Evolutionary conservation across 2,329 filamentous ascomycete species (phyloP).

Genomic region (Alternaria sp.): DNA sequence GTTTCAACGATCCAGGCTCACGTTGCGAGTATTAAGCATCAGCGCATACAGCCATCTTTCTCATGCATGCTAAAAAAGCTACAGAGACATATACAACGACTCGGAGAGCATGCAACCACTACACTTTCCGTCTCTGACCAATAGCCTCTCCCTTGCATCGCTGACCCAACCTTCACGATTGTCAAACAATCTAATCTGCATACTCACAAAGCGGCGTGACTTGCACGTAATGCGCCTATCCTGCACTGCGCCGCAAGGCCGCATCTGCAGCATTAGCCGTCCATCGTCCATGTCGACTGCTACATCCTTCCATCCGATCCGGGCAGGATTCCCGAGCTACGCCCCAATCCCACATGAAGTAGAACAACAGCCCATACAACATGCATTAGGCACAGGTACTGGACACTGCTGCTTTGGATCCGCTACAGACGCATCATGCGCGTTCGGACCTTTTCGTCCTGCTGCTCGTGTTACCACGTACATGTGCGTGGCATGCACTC

Average conservation of each 20-base stretch:
- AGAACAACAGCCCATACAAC: not conserved
- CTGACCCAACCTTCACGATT: not conserved
- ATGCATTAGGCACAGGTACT: constrained; percentile 2
- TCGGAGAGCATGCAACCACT: constrained; percentile 15
- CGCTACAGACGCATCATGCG: constrained; percentile 5
- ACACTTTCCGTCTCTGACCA: not conserved
- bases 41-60: constrained; percentile 1
- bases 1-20: constrained; percentile 5
- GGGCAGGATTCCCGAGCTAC: constrained; percentile 14
- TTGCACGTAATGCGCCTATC: constrained; percentile 9
- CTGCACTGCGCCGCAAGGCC: constrained; percentile 4
- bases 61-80: not conserved
- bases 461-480: not conserved
- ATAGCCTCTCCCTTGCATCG: not conserved
- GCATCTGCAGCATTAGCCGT: constrained; percentile 13
- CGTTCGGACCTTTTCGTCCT: constrained; percentile 4
- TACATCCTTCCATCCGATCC: constrained; percentile 16
- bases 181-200: constrained; percentile 12
- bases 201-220: constrained; percentile 14
- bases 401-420: not conserved
- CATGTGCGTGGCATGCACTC: constrained; percentile 1
- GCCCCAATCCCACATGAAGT: constrained; percentile 5
- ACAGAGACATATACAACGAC: not conserved
- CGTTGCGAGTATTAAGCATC: constrained; percentile 2
- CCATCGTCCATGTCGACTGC: constrained; percentile 6